Conservation (phyloP, 2,329 filamentous ascomycete species). For the Lachnellula arida region DNA sequence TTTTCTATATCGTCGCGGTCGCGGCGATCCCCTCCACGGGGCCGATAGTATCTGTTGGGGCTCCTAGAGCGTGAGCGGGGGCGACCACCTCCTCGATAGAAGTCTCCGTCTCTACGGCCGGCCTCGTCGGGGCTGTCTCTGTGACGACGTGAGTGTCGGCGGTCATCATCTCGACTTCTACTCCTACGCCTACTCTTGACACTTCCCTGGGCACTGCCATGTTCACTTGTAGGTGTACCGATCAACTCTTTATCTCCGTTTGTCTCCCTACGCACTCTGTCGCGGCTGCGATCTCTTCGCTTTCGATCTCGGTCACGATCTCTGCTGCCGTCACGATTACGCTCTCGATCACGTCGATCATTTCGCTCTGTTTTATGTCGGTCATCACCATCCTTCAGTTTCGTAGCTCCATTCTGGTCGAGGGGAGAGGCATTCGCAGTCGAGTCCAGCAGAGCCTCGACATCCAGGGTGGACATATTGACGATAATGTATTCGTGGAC, state of each 20-base stretch:
- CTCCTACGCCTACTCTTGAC: slow-evolving; percentile 78
- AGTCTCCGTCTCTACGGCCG: slow-evolving; percentile 56
- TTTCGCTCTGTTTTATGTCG: slow-evolving; percentile 51
- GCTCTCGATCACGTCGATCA: slow-evolving; percentile 49
- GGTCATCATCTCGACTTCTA: slow-evolving; percentile 71
- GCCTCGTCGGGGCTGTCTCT: slow-evolving; percentile 48
- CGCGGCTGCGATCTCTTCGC: slow-evolving; percentile 54
- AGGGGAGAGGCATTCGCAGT: slow-evolving; percentile 60
- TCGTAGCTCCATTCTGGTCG: slow-evolving; percentile 36
- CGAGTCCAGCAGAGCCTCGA: slow-evolving; percentile 87
- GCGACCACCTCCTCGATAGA: slow-evolving; percentile 61
- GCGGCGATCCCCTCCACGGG: slow-evolving; percentile 39
- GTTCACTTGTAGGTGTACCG: slow-evolving; percentile 68
- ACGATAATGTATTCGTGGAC: slow-evolving; percentile 3
- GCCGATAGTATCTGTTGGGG: slow-evolving; percentile 55
- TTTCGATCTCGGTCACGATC: slow-evolving; percentile 53
- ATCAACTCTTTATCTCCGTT: slow-evolving; percentile 50
- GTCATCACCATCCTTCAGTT: slow-evolving; percentile 52
- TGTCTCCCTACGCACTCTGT: slow-evolving; percentile 42
- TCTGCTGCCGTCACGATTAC: slow-evolving; percentile 50
- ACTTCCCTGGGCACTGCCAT: slow-evolving; percentile 63
- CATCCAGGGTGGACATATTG: slow-evolving; percentile 68
- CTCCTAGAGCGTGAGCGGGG: slow-evolving; percentile 69
- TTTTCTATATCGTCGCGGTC: slow-evolving; percentile 51
- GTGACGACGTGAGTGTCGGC: slow-evolving; percentile 67